Conservation (phyloP, 1,139 yeast genomes). For the Suhomyces yuchorum region DNA sequence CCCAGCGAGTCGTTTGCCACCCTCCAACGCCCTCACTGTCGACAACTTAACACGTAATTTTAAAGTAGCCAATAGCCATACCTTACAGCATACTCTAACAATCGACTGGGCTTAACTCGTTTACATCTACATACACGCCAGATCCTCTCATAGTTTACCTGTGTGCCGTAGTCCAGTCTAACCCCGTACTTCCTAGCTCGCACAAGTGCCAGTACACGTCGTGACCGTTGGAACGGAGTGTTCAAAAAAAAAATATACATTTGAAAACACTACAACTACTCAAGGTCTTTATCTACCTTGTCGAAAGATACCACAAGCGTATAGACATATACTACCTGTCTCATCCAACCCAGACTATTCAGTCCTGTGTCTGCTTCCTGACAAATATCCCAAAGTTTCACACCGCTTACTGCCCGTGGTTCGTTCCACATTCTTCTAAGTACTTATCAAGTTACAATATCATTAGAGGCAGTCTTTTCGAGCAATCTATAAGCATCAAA, state of each 20-base stretch:
- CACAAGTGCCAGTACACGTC: constrained; percentile 9
- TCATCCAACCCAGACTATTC: background rate
- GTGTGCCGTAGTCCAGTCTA: background rate
- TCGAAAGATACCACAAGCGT: background rate
- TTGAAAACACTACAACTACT: constrained; percentile 10
- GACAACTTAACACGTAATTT: background rate
- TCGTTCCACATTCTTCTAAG: background rate
- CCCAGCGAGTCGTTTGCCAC: background rate
- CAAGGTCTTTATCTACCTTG: constrained; percentile 5
- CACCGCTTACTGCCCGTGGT: constrained; percentile 1
- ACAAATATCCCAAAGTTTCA: background rate
- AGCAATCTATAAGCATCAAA: background rate
- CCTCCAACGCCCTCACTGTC: background rate
- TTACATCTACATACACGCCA: background rate
- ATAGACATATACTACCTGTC: constrained; percentile 1
- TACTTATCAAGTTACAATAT: background rate
- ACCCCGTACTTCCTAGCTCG: constrained; percentile 2
- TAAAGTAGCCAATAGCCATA: background rate
- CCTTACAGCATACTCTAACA: background rate
- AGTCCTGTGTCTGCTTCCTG: constrained; percentile 1
- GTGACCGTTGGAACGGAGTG: constrained; percentile 16
- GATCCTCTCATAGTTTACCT: background rate
- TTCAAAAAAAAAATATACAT: constrained; percentile 10
- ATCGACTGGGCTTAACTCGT: background rate
- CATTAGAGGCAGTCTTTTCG: constrained; percentile 1